phyloP scores from a whole-genome alignment of 176 grass and related monocot genomes.

The Olyra latifolia region DNA sequence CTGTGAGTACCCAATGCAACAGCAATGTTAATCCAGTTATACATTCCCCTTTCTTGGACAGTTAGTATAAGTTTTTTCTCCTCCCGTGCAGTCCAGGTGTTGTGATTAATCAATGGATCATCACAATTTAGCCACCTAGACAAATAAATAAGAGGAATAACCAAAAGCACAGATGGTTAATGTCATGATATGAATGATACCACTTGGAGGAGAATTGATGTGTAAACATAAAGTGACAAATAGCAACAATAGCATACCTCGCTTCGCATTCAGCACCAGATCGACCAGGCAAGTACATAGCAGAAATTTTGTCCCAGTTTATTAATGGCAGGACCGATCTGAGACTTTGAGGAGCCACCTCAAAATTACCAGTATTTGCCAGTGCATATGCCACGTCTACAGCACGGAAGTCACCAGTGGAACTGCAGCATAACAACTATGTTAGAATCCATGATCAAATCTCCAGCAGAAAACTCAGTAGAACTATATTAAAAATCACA shows the following conservation, averaged over 20 bases:
- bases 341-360: conserved; percentile 67
- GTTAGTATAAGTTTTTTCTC: conserved; percentile 84
- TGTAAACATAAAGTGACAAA: background rate
- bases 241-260: conserved; percentile 51
- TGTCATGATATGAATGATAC: background rate
- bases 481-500: conserved; percentile 22
- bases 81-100: conserved; percentile 70
- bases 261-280: conserved; percentile 84
- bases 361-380: conserved; percentile 42
- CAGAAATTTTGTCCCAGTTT: conserved; percentile 81
- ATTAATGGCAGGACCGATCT: conserved; percentile 73
- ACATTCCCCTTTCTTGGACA: conserved; percentile 79
- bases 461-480: background rate
- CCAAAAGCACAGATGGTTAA: conserved; percentile 7
- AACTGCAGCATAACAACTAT: conserved; percentile 52
- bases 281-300: conserved; percentile 74
- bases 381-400: conserved; percentile 60
- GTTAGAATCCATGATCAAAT: conserved; percentile 12
- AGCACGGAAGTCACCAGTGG: conserved; percentile 49
- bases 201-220: background rate
- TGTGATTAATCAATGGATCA: conserved; percentile 77
- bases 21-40: conserved; percentile 89
- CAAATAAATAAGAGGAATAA: conserved; percentile 19
- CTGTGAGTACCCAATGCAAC: conserved; percentile 62
- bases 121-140: conserved; percentile 90